Evolutionary conservation across 306 rosid genomes (phyloP).

Genomic region (Prunus padus): DNA sequence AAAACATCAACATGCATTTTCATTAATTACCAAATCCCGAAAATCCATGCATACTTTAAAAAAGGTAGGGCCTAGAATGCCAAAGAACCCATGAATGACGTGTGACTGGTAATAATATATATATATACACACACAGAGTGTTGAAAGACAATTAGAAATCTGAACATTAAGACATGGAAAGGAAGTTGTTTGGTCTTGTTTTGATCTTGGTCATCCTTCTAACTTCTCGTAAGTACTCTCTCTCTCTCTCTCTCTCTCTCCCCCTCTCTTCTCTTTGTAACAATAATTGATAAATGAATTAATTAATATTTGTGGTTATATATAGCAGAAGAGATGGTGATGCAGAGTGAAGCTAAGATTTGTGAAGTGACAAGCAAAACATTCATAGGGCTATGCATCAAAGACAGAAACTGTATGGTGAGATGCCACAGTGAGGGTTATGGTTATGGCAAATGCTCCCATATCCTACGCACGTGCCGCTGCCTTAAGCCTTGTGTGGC

Average conservation of each 20-base stretch:
- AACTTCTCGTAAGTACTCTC: background rate
- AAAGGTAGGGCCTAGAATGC: background rate
- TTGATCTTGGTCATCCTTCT: background rate
- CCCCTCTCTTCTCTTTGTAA: too few species aligned
- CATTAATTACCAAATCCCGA: background rate
- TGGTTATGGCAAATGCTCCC: constrained; percentile 8
- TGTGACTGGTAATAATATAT: background rate
- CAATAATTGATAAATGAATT: too few species aligned
- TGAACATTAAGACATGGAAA: background rate
- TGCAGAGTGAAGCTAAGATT: constrained; percentile 8
- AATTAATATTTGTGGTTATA: background rate
- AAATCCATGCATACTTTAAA: background rate
- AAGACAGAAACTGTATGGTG: background rate
- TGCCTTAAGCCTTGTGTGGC: background rate
- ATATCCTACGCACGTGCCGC: background rate
- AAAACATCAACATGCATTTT: background rate
- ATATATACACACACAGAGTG: too few species aligned
- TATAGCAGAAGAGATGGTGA: background rate
- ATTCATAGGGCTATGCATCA: background rate
- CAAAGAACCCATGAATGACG: background rate
- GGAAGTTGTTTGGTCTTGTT: background rate
- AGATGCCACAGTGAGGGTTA: constrained; percentile 2
- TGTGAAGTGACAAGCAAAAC: background rate
- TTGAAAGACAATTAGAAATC: background rate
- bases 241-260: too few species aligned